Base-by-base conservation (phyloP, 1,139 yeast genomes). In the Kodamaea derodonti region DNA sequence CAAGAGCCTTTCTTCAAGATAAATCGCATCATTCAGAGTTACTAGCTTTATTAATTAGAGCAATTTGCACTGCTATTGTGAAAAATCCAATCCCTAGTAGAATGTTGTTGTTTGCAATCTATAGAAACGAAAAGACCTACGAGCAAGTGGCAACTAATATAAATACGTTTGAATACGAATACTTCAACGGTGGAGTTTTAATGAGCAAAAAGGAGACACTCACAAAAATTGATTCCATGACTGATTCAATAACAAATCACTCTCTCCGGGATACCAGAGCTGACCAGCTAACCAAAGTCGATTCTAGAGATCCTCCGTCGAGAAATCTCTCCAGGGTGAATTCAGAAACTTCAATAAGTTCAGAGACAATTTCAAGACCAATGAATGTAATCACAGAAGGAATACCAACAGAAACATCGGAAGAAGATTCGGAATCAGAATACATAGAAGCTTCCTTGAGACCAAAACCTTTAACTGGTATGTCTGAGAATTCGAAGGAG, bases 401-500 rank as follows among this genome's bases (percentile, higher is more conserved):
- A 7, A n/a, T 22, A 7, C 27, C 18, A 8, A 36, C 37, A 13
- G 48, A 56, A 18, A 33, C 30, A 4, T 46, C 44, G 26, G 60
- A 51, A 11, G 49, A 63, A n/a, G 18, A 52, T 4, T 45, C 44
- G 24, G 60, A 51, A 11, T 49, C 63, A n/a, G 18, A 52, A 51
- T 10, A 56, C 70, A 0, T 25, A 5, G 28, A 25, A 25, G 17
- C 10, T 6, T 12, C 28, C 8, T 25, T 25, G 11, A 12, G 28
- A 12, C 28, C 28, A 14, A 25, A 49, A 15, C 67, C 59, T 27
- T 88, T 86, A 1, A 56, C 70, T 2, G 90, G 90, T 3, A 74
- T 83, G 80, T 75, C 86, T 0, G 55, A 56, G 13, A 73, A 64
- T 39, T 77, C 80, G 1, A 73, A 72, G 35, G 77, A 78, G n/a